Percentiles rank a stretch among this genome's conserved stretches.
phyloP scores from a whole-genome alignment of 2,329 filamentous ascomycete genomes.

The Cryphonectria japonica region DNA sequence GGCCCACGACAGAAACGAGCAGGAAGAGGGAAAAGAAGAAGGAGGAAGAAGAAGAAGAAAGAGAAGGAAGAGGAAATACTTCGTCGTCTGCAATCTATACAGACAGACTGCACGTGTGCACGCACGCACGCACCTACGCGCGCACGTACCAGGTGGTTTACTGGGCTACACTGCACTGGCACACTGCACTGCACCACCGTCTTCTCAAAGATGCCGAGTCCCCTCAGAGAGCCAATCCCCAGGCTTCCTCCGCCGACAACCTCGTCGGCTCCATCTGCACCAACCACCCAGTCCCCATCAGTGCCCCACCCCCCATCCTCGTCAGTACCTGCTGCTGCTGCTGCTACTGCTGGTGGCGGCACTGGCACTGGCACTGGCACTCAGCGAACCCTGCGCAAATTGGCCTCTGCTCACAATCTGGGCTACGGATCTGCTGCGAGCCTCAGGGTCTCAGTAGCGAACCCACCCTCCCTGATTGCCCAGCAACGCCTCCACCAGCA shows the following conservation, averaged over 20 bases:
- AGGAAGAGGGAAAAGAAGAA: background rate
- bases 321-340: slow-evolving; percentile 47
- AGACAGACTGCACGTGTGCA: background rate
- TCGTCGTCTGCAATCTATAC: no score
- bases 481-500: slow-evolving; percentile 58
- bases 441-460: slow-evolving; percentile 48
- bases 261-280: slow-evolving; percentile 16
- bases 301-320: slow-evolving; percentile 61
- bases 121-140: background rate
- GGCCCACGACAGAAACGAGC: background rate
- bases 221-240: slow-evolving; percentile 35
- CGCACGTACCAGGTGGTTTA: background rate
- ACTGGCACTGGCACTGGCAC: slow-evolving; percentile 33
- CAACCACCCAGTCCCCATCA: slow-evolving; percentile 31
- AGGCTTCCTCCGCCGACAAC: slow-evolving; percentile 26
- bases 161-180: background rate
- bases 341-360: slow-evolving; percentile 6
- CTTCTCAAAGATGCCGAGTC: slow-evolving; percentile 36
- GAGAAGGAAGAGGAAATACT: background rate
- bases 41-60: background rate
- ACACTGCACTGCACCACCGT: background rate
- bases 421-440: slow-evolving; percentile 40
- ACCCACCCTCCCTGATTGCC: slow-evolving; percentile 62
- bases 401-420: slow-evolving; percentile 75
- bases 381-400: slow-evolving; percentile 70